Conservation (phyloP, 495 filamentous ascomycete genomes). For the Lepraria neglecta region DNA sequence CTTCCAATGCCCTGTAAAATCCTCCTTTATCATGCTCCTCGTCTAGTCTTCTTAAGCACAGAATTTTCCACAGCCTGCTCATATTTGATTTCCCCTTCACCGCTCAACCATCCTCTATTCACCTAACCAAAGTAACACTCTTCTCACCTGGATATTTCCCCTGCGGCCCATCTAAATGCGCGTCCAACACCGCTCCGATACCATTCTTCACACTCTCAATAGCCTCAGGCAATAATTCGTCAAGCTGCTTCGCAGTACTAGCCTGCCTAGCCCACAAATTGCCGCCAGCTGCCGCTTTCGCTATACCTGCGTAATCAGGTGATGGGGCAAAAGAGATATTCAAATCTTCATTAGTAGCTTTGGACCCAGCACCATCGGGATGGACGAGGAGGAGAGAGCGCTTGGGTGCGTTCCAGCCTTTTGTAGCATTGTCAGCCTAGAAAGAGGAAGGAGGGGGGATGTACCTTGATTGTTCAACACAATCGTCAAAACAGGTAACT, state of each 20-base stretch:
- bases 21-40: no score
- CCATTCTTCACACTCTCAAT: constrained; percentile 62
- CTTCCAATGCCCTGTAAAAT: no score
- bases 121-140: not conserved
- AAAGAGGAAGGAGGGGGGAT: constrained; percentile 1
- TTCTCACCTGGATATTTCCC: not conserved
- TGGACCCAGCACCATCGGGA: constrained; percentile 70
- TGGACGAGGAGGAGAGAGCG: constrained; percentile 74
- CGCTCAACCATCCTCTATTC: not conserved
- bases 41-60: no score
- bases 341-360: constrained; percentile 74
- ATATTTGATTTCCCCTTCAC: not conserved
- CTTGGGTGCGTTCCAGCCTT: constrained; percentile 81
- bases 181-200: constrained; percentile 61
- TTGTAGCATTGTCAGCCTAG: not conserved
- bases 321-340: constrained; percentile 83
- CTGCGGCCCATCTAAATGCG: constrained; percentile 41
- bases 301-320: constrained; percentile 88
- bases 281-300: constrained; percentile 79
- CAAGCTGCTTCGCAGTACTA: constrained; percentile 55
- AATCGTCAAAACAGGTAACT: constrained; percentile 82
- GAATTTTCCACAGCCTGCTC: no score
- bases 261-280: constrained; percentile 65
- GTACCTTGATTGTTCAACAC: constrained; percentile 86
- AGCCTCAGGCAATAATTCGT: constrained; percentile 55